A percentile compares a stretch with the other conserved stretches of the same genome.
Conservation (phyloP, 305 asterid genomes). For the Caryopteris hybrid region DNA sequence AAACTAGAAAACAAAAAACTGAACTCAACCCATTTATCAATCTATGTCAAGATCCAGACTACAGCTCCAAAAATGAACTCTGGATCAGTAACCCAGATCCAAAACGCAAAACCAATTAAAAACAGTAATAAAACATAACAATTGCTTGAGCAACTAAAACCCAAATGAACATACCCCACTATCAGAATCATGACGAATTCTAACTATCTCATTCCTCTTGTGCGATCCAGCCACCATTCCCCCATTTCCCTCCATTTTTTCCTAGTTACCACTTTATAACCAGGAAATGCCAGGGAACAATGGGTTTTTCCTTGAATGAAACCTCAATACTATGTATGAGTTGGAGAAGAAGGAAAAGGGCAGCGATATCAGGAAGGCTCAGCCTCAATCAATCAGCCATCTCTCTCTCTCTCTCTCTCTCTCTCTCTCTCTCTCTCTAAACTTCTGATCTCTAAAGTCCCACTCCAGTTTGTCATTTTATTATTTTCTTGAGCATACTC, state of each 20-base stretch:
- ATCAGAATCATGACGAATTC: constrained; percentile 65
- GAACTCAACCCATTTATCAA: constrained; percentile 13
- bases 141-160: constrained; percentile 15
- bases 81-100: constrained; percentile 5
- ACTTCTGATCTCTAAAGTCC: constrained; percentile 2
- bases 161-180: constrained; percentile 45
- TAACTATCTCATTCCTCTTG: constrained; percentile 70
- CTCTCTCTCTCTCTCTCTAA: not conserved
- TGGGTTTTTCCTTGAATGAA: not conserved
- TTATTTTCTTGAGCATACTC: constrained; percentile 13
- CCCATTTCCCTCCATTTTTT: constrained; percentile 66
- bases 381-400: constrained; percentile 31
- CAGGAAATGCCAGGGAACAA: not conserved
- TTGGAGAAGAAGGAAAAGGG: constrained; percentile 1
- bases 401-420: constrained; percentile 17
- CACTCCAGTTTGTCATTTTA: constrained; percentile 22
- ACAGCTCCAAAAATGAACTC: not conserved
- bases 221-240: constrained; percentile 94
- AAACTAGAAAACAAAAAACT: no score
- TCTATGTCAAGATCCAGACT: constrained; percentile 29
- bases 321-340: not conserved
- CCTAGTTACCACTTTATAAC: constrained; percentile 2
- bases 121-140: not conserved
- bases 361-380: constrained; percentile 1
- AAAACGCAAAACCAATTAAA: not conserved